Evolutionary conservation across 2,329 filamentous ascomycete genomes (phyloP).

Genomic region (Calonectria hawksworthii): DNA sequence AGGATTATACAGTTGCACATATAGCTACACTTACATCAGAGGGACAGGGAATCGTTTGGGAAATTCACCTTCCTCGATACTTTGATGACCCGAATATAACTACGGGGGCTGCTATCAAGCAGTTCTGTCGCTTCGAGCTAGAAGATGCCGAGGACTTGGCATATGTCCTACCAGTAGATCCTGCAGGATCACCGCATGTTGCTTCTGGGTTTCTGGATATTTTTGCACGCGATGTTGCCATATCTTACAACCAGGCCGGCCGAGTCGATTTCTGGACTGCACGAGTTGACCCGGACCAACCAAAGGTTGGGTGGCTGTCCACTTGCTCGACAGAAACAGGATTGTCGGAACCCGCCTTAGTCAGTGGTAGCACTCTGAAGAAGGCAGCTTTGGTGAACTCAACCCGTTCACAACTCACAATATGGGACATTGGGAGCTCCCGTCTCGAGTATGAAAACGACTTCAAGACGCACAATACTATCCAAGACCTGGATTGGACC

Average conservation of each 20-base stretch:
- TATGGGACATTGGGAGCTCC: conserved; percentile 89
- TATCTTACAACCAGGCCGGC: conserved; percentile 84
- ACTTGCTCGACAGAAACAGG: conserved; percentile 88
- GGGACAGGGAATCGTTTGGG: conserved; percentile 86
- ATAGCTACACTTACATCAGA: conserved; percentile 87
- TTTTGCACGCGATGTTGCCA: conserved; percentile 87
- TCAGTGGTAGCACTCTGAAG: conserved; percentile 87
- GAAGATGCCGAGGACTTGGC: conserved; percentile 70
- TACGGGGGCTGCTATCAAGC: conserved; percentile 58
- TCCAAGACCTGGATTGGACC: conserved; percentile 94
- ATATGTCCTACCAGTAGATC: conserved; percentile 86
- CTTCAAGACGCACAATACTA: conserved; percentile 79
- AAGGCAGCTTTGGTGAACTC: conserved; percentile 88
- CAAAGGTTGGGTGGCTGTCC: conserved; percentile 82
- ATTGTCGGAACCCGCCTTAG: conserved; percentile 79
- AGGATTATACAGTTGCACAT: conserved; percentile 72
- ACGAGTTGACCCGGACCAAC: conserved; percentile 72
- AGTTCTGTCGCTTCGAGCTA: conserved; percentile 81
- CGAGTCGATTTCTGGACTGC: conserved; percentile 89
- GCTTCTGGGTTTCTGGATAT: conserved; percentile 86
- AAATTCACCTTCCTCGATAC: conserved; percentile 73
- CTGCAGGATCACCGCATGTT: conserved; percentile 80
- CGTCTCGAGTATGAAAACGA: conserved; percentile 85
- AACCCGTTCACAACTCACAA: conserved; percentile 81
- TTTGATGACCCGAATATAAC: conserved; percentile 44